These are phyloP conservation scores for Plantago major DNA, from an alignment of 257 asterid species.

Conservation along the genomic window DNA sequence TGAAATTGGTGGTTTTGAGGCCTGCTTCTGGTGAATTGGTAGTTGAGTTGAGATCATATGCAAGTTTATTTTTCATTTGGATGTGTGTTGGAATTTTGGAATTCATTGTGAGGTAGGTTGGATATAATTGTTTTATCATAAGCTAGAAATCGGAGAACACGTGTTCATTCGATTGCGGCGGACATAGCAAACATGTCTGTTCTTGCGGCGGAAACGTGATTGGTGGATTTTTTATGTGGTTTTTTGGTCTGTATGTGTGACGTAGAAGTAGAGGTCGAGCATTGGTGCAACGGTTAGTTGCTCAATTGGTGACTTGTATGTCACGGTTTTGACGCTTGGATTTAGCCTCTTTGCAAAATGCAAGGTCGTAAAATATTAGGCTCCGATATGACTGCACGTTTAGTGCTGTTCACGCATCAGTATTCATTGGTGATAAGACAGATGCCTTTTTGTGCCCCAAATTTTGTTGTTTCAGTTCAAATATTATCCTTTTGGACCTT, in stretches of 20 bases:
- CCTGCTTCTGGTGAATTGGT: slow-evolving; percentile 11
- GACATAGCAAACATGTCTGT: background rate
- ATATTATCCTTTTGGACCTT: background rate
- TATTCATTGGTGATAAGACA: too few species aligned
- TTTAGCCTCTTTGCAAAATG: too few species aligned
- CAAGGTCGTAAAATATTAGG: too few species aligned
- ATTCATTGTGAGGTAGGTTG: slow-evolving; percentile 4
- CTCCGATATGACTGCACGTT: too few species aligned
- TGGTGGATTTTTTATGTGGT: background rate
- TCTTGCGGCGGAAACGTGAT: background rate
- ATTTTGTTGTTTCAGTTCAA: background rate
- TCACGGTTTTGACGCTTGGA: too few species aligned
- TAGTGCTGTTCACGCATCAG: too few species aligned
- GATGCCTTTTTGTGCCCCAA: background rate
- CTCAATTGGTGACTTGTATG: too few species aligned
- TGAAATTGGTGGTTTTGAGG: slow-evolving; percentile 4
- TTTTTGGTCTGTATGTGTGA: too few species aligned
- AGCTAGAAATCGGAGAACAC: background rate
- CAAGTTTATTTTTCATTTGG: slow-evolving; percentile 2
- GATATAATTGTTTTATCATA: background rate
- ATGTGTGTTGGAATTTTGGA: slow-evolving; percentile 7
- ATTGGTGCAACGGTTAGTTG: too few species aligned
- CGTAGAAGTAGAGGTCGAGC: too few species aligned
- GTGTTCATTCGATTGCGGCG: background rate
- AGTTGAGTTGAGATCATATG: slow-evolving; percentile 10